These are phyloP conservation scores for Millerozyma miso DNA, from an alignment of 805 yeast genomes.

Conservation along the genomic window DNA sequence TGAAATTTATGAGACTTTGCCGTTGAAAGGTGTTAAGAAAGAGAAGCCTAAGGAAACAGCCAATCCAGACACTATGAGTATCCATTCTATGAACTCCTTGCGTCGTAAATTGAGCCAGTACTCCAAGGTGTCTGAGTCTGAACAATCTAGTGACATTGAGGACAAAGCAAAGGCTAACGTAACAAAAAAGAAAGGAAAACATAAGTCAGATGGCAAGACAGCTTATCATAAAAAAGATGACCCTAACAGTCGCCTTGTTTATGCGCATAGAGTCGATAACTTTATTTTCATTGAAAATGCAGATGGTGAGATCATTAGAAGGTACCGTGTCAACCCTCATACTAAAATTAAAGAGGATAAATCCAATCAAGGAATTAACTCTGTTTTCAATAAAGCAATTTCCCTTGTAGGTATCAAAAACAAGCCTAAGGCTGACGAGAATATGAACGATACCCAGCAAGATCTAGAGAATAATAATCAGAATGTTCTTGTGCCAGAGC, in stretches of 20 bases:
- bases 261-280: constrained; percentile 78
- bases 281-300: constrained; percentile 79
- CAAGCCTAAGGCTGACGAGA: not conserved
- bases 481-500: constrained; percentile 8
- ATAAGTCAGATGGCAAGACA: constrained; percentile 4
- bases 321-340: constrained; percentile 71
- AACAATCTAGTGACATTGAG: constrained; percentile 4
- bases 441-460: constrained; percentile 6
- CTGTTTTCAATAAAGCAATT: constrained; percentile 45
- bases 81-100: constrained; percentile 40
- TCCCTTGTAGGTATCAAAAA: constrained; percentile 50
- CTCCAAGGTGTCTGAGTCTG: constrained; percentile 20
- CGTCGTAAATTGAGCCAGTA: constrained; percentile 32
- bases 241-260: constrained; percentile 37
- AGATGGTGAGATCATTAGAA: constrained; percentile 86
- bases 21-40: constrained; percentile 18
- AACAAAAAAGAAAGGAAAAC: constrained; percentile 6
- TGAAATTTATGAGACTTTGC: constrained; percentile 63
- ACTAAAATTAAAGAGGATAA: constrained; percentile 4
- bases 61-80: constrained; percentile 20
- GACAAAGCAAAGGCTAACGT: constrained; percentile 5
- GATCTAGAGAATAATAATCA: constrained; percentile 9
- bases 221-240: constrained; percentile 28
- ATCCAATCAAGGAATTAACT: constrained; percentile 32
- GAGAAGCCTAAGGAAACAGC: constrained; percentile 2